These are phyloP conservation scores for Pisolithus thermaeus DNA, from an alignment of 1,284 basidiomycete genomes.

Conservation along the genomic window DNA sequence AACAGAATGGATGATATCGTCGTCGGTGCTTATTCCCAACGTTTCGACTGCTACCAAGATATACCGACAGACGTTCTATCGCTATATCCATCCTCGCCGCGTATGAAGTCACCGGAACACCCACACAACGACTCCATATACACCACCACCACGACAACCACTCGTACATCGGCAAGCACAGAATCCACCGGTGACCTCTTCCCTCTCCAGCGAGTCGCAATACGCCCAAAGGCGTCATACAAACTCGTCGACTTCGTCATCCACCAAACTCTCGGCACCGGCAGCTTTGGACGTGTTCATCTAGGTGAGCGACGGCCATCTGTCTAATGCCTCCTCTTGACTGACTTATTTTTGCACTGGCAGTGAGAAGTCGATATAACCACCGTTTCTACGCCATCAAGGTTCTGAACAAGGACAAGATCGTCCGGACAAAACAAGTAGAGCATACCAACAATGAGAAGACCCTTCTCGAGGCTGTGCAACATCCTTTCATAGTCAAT, in stretches of 20 bases:
- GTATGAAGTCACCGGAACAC: background rate
- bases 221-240: slow-evolving; percentile 61
- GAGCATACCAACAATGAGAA: slow-evolving; percentile 98
- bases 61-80: background rate
- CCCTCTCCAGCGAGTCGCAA: slow-evolving; percentile 15
- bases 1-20: background rate
- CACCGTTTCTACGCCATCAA: slow-evolving; percentile 93
- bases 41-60: no score
- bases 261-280: slow-evolving; percentile 81
- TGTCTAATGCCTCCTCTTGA: no score
- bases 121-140: background rate
- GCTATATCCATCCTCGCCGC: background rate
- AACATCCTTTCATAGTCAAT: slow-evolving; percentile 97
- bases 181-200: slow-evolving; percentile 30
- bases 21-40: background rate
- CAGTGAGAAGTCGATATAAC: slow-evolving; percentile 88
- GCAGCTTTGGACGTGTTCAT: slow-evolving; percentile 93
- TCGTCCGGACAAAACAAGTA: slow-evolving; percentile 94
- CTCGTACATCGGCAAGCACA: slow-evolving; percentile 52
- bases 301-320: slow-evolving; percentile 51
- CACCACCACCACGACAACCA: slow-evolving; percentile 60
- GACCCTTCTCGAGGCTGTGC: slow-evolving; percentile 81
- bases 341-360: background rate
- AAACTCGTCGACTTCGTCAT: slow-evolving; percentile 69
- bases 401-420: slow-evolving; percentile 90